Evolutionary conservation across 1,284 basidiomycete species (phyloP).

Genomic region (Coniferiporia sulphurascens): DNA sequence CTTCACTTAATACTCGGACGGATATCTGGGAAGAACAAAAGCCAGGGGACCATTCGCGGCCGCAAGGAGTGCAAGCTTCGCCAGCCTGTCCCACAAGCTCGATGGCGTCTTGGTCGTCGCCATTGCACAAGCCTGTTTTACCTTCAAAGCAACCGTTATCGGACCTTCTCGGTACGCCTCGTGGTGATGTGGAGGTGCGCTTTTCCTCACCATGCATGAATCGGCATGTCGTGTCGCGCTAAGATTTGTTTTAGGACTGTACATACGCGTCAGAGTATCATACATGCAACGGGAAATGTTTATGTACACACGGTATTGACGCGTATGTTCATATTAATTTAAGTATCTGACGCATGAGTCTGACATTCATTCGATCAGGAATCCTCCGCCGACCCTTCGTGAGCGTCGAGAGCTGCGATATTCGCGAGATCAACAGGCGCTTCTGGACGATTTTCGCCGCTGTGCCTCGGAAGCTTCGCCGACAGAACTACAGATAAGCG

Average conservation of each 20-base stretch:
- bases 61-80: neutral
- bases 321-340: neutral
- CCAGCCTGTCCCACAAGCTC: neutral
- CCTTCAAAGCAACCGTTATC: neutral
- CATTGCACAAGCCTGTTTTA: neutral
- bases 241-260: neutral
- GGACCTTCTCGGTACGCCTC: neutral
- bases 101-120: neutral
- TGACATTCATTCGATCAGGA: neutral
- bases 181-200: neutral
- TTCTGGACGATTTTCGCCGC: constrained; percentile 29
- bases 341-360: neutral
- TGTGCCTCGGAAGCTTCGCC: constrained; percentile 30
- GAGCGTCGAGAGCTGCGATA: constrained; percentile 33
- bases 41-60: too few species aligned
- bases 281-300: neutral
- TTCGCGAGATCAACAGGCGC: constrained; percentile 35
- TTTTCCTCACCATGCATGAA: neutral
- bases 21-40: too few species aligned
- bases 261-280: neutral
- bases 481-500: constrained; percentile 41
- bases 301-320: neutral
- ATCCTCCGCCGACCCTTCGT: neutral
- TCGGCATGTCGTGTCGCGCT: neutral
- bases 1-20: too few species aligned